Evolutionary conservation across 129 eudicot genomes (phyloP).

Genomic region (Deinandra increscens): DNA sequence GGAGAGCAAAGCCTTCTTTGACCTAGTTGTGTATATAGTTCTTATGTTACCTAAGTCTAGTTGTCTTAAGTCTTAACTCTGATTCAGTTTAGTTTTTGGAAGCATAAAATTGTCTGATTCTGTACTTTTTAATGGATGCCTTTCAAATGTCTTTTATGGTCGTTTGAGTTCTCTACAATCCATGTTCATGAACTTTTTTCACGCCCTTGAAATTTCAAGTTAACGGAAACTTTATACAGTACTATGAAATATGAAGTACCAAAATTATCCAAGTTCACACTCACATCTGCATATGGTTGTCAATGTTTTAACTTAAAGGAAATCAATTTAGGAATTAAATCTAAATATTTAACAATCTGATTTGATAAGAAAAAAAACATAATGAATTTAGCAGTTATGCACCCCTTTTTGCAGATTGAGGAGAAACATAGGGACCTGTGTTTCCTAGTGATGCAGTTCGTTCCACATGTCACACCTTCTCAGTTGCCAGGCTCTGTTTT

Average conservation of each 20-base stretch:
- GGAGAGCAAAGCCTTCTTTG: neutral
- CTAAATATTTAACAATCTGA: neutral
- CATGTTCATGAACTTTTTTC: neutral
- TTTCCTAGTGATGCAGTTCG: conserved; percentile 75
- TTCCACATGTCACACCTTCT: conserved; percentile 79
- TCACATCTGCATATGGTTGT: neutral
- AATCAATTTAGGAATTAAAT: neutral
- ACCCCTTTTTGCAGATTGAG: conserved; percentile 66
- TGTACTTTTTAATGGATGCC: neutral
- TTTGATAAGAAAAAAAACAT: neutral
- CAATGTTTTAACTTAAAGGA: neutral
- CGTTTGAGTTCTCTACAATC: neutral
- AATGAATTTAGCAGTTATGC: neutral
- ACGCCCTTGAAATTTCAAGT: neutral
- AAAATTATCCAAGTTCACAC: neutral
- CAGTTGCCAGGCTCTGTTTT: conserved; percentile 93
- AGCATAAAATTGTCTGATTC: neutral
- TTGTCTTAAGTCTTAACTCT: neutral
- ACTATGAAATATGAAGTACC: neutral
- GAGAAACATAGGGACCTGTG: conserved; percentile 97
- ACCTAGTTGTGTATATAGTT: neutral
- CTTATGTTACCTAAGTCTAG: neutral
- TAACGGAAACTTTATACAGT: neutral
- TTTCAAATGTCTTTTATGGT: neutral
- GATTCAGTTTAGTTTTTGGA: neutral